Conservation (phyloP, 305 asterid species). For the Fraxinus baroniana region DNA sequence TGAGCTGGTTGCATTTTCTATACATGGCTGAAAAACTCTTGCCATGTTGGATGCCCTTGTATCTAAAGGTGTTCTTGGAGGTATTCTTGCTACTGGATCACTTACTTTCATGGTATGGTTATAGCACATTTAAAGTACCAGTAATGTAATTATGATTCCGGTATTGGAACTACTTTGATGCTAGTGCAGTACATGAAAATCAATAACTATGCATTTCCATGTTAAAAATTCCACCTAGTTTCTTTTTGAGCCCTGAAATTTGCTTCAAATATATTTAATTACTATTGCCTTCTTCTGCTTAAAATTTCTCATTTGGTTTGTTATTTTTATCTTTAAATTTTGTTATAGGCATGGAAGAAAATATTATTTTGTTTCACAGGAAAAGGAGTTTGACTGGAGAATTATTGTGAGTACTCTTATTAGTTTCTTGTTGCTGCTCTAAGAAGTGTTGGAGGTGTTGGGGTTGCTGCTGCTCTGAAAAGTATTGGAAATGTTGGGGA, state of each 20-base stretch:
- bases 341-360: no score
- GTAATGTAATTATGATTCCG: neutral
- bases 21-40: conserved; percentile 50
- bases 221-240: neutral
- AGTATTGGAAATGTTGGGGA: no score
- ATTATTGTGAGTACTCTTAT: no score
- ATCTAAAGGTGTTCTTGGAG: conserved; percentile 90
- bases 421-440: no score
- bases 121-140: conserved; percentile 1
- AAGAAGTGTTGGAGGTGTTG: no score
- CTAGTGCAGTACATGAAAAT: neutral
- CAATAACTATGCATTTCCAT: neutral
- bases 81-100: conserved; percentile 79
- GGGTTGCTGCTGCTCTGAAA: no score
- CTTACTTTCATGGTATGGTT: conserved; percentile 90
- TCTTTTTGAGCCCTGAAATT: neutral
- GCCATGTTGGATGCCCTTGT: conserved; percentile 98
- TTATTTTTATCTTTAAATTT: no score
- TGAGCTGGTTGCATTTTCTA: conserved; percentile 2
- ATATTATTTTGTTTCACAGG: no score
- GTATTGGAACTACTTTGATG: neutral
- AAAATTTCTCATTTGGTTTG: no score
- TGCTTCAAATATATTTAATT: neutral
- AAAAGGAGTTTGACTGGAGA: no score
- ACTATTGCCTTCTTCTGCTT: neutral